phyloP scores from a whole-genome alignment of 2,329 filamentous ascomycete genomes.

The Pseudogymnoascus pannorum region DNA sequence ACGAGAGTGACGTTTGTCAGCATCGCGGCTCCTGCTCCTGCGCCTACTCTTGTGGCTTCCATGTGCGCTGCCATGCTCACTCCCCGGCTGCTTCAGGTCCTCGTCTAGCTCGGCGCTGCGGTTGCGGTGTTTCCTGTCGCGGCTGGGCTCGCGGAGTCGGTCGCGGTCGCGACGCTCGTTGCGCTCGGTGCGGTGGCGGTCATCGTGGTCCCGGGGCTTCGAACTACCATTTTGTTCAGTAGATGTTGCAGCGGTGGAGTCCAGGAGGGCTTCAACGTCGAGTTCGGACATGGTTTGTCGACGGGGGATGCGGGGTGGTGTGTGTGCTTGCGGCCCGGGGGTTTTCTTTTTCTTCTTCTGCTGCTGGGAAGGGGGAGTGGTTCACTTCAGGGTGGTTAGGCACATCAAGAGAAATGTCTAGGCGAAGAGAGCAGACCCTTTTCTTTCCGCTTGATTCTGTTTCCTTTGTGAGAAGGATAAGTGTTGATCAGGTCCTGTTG shows the following conservation, averaged over 20 bases:
- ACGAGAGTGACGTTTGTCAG: conserved; percentile 65
- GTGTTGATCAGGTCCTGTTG: background rate
- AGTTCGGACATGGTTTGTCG: conserved; percentile 60
- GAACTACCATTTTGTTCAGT: conserved; percentile 34
- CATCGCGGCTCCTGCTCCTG: conserved; percentile 71
- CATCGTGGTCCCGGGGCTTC: conserved; percentile 48
- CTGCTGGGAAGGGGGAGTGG: conserved; percentile 16
- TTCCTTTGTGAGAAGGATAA: background rate
- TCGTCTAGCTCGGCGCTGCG: conserved; percentile 45
- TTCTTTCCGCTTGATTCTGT: background rate
- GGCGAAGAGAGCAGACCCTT: conserved; percentile 10
- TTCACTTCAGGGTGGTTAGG: conserved; percentile 10
- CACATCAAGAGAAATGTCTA: conserved; percentile 5
- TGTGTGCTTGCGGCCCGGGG: conserved; percentile 10
- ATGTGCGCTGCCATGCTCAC: conserved; percentile 64
- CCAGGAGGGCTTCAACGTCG: conserved; percentile 86
- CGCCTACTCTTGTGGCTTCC: conserved; percentile 71
- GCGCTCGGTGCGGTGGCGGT: conserved; percentile 48
- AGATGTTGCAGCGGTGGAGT: conserved; percentile 62
- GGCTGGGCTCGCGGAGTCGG: conserved; percentile 46
- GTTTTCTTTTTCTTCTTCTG: background rate
- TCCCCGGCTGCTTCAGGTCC: conserved; percentile 58
- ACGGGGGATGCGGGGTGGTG: conserved; percentile 14
- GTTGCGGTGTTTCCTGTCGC: conserved; percentile 48
- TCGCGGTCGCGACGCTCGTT: conserved; percentile 47